Percentiles rank a stretch among this genome's conserved stretches.
phyloP scores from a whole-genome alignment of 371 early-diverging fungal genomes.

The Parasitella parasitica region DNA sequence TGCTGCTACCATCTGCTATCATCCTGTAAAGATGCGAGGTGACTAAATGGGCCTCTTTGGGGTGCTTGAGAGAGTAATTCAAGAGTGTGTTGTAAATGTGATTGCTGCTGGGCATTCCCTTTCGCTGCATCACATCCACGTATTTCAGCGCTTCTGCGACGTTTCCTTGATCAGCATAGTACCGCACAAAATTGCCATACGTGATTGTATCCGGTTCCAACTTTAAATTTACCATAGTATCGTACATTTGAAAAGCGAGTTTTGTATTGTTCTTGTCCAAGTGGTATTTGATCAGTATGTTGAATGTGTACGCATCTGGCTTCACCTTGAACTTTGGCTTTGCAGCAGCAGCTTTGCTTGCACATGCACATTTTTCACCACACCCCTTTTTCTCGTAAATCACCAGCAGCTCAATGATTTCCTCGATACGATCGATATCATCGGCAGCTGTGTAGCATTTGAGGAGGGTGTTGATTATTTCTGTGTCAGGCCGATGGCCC shows the following conservation, averaged over 20 bases:
- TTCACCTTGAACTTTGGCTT: constrained; percentile 1
- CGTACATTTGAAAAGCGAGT: constrained; percentile 29
- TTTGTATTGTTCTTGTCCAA: constrained; percentile 14
- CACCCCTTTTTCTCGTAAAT: constrained; percentile 14
- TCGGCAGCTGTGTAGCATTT: constrained; percentile 22
- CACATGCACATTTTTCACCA: constrained; percentile 23
- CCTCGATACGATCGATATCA: constrained; percentile 23
- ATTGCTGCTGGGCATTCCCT: constrained; percentile 25
- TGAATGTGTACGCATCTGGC: constrained; percentile 30
- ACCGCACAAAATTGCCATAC: constrained; percentile 26
- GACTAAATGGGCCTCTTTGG: constrained; percentile 13
- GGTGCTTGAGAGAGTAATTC: constrained; percentile 18
- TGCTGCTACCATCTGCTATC: constrained; percentile 6
- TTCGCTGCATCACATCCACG: constrained; percentile 27
- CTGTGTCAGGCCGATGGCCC: constrained; percentile 19
- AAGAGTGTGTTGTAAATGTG: constrained; percentile 28
- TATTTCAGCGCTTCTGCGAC: constrained; percentile 25
- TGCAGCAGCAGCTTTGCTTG: background rate
- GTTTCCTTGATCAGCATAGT: constrained; percentile 21
- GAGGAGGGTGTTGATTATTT: constrained; percentile 18
- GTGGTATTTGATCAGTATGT: constrained; percentile 26
- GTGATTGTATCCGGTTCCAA: constrained; percentile 23
- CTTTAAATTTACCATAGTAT: constrained; percentile 22
- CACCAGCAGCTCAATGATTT: constrained; percentile 17
- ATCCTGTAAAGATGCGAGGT: constrained; percentile 13